These are phyloP conservation scores for Populus nigra DNA, from an alignment of 345 rosid genomes.

Conservation along the genomic window DNA sequence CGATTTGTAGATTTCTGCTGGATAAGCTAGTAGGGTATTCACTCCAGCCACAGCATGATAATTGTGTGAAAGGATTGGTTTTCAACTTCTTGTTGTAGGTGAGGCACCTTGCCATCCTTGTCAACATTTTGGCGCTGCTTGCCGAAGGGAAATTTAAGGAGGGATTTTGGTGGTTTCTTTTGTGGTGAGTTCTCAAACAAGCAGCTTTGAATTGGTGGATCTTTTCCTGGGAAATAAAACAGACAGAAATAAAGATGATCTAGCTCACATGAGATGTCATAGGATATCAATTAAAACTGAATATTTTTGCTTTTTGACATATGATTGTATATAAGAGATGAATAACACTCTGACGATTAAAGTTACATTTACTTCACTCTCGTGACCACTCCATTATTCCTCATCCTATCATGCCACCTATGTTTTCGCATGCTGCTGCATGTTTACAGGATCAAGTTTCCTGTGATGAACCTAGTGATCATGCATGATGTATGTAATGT, in stretches of 20 bases:
- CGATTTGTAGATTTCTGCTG: constrained; percentile 17
- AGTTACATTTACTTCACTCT: background rate
- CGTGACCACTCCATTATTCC: background rate
- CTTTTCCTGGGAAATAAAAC: constrained; percentile 5
- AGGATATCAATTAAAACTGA: background rate
- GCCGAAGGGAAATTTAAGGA: background rate
- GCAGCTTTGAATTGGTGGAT: constrained; percentile 16
- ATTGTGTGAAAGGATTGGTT: constrained; percentile 21
- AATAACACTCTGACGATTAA: background rate
- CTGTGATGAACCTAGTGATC: background rate
- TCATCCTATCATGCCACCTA: background rate
- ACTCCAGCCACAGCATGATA: constrained; percentile 11
- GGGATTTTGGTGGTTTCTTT: constrained; percentile 3
- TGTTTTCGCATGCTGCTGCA: background rate
- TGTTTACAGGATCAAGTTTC: background rate
- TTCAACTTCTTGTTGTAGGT: constrained; percentile 19
- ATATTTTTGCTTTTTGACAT: background rate
- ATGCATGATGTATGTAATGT: background rate
- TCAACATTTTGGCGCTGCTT: background rate
- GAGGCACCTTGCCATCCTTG: constrained; percentile 24
- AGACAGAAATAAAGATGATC: constrained; percentile 7
- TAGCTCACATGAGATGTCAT: constrained; percentile 13
- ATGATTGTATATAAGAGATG: background rate
- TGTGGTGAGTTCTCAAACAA: constrained; percentile 1
- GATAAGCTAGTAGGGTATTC: constrained; percentile 8